Conservation (phyloP, 345 rosid species). For the Murraya koenigii region DNA sequence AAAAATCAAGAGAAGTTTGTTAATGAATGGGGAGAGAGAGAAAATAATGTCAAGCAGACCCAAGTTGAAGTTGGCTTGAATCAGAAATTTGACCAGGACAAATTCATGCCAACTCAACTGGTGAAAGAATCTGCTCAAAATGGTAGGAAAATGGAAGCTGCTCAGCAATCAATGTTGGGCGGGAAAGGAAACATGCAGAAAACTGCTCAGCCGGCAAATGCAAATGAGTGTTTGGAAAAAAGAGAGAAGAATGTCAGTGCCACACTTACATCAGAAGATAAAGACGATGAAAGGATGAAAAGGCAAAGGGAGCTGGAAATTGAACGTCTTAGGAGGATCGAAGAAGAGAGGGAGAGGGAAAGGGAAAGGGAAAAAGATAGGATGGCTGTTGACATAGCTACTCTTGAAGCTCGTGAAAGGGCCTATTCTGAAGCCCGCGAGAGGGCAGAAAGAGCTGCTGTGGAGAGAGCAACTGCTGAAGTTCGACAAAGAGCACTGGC, state of each 20-base stretch:
- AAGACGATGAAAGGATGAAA: slow-evolving; percentile 52
- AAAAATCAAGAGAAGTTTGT: slow-evolving; percentile 35
- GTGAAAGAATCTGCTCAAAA: slow-evolving; percentile 33
- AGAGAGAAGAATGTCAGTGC: slow-evolving; percentile 34
- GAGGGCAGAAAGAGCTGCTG: slow-evolving; percentile 51
- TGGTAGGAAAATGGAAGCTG: slow-evolving; percentile 30
- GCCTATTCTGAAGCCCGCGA: slow-evolving; percentile 49
- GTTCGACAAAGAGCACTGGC: slow-evolving; percentile 64
- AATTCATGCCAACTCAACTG: slow-evolving; percentile 32
- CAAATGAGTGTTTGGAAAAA: slow-evolving; percentile 26
- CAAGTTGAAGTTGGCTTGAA: slow-evolving; percentile 18
- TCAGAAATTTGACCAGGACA: slow-evolving; percentile 37
- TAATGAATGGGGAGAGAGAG: slow-evolving; percentile 31
- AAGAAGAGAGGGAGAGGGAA: slow-evolving; percentile 88
- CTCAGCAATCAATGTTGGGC: slow-evolving; percentile 28
- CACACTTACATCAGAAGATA: slow-evolving; percentile 37
- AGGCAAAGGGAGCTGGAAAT: slow-evolving; percentile 60
- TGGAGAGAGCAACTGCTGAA: slow-evolving; percentile 59
- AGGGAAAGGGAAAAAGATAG: slow-evolving; percentile 94
- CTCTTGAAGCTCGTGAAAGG: slow-evolving; percentile 55
- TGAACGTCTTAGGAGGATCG: slow-evolving; percentile 67
- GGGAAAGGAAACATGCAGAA: slow-evolving; percentile 29
- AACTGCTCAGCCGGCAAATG: slow-evolving; percentile 34
- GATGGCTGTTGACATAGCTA: slow-evolving; percentile 73
- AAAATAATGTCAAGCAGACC: slow-evolving; percentile 25